A percentile compares a stretch with the other conserved stretches of the same genome.
These are phyloP conservation scores for Canariomyces notabilis DNA, from an alignment of 2,329 filamentous ascomycete genomes.

Conservation along the genomic window DNA sequence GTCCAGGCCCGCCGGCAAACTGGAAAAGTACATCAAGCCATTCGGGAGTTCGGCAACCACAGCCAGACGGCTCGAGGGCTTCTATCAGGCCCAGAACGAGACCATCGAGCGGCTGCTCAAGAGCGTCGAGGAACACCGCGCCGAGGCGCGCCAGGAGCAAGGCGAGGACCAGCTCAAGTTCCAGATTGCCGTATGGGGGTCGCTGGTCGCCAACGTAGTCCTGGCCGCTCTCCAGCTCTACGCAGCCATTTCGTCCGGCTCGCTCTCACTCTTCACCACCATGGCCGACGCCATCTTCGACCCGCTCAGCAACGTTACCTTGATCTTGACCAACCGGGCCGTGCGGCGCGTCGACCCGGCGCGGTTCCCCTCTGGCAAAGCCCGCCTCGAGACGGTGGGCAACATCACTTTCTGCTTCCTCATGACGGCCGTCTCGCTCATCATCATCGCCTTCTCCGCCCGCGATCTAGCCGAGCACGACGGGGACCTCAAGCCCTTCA, in stretches of 20 bases:
- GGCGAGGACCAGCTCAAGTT: slow-evolving; percentile 75
- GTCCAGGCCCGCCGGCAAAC: slow-evolving; percentile 13
- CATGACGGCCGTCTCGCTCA: slow-evolving; percentile 87
- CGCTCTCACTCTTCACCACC: slow-evolving; percentile 94
- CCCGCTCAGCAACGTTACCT: slow-evolving; percentile 78
- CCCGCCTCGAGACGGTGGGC: slow-evolving; percentile 87
- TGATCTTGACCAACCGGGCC: slow-evolving; percentile 82
- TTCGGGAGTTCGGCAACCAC: slow-evolving; percentile 31
- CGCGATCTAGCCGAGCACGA: slow-evolving; percentile 58
- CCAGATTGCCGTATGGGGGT: slow-evolving; percentile 60
- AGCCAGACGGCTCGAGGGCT: slow-evolving; percentile 56
- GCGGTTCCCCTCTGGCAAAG: slow-evolving; percentile 87
- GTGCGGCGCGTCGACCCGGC: slow-evolving; percentile 80
- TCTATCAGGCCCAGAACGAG: slow-evolving; percentile 89
- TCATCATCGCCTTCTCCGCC: slow-evolving; percentile 84
- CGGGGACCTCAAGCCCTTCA: slow-evolving; percentile 59
- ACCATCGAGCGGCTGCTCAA: slow-evolving; percentile 90
- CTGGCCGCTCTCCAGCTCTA: slow-evolving; percentile 82
- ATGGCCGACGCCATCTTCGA: slow-evolving; percentile 97
- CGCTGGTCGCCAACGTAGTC: slow-evolving; percentile 73
- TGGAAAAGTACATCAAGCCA: slow-evolving; percentile 27
- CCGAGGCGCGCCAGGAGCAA: slow-evolving; percentile 73
- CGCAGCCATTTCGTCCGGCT: slow-evolving; percentile 78
- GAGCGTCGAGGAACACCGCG: slow-evolving; percentile 84
- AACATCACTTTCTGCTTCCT: slow-evolving; percentile 96